Base-by-base conservation (phyloP, 441 rosid genomes). In the Macaranga tanarius region DNA sequence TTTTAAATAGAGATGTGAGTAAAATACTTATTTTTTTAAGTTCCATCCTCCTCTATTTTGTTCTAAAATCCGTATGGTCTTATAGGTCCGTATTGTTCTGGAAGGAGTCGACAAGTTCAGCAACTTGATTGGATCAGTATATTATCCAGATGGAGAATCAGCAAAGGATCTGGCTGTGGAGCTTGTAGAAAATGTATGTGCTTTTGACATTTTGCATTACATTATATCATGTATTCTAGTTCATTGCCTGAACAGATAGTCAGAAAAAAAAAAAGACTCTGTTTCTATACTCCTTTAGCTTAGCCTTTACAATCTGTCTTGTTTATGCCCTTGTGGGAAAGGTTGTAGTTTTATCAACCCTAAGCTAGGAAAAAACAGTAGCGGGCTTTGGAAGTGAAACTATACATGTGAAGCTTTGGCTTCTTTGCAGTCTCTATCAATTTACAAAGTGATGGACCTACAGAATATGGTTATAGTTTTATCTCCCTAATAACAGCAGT, bases 81-180 rank as follows among this genome's bases (percentile, higher is more conserved):
- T 77, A 54, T 73, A 96, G 99, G 97, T 96, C 40, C 97, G 99
- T 23, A 86, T 96, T 79, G 98, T 96, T 71, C 85, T 96, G 71
- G 99, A 96, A 88, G 98, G 98, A 26, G 95, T 89, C 69, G 99
- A 96, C 82, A 92, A 92, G 73, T 89, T 88, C 83, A 90, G 87
- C 84, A 96, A 92, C 80, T 82, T 96, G 89, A 89, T 96, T 78
- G 98, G 99, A 15, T 90, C 99, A 8, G 88, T 96, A 23, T 87
- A 88, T 84, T 96, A 96, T 76, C 85, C 97, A 20, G 98, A 89
- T 20, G 94, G 94, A 25, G 97, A 93, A 40, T 76, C 90, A 12
- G 94, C 92, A 0, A 91, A 89, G 78, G 98, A 96, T 84, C 83
- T 95, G 71, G 92, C 95, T 20, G 64, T 92, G 85, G 99, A 96